Base-by-base conservation (phyloP, 2,329 filamentous ascomycete species). In the Fusarium poae region DNA sequence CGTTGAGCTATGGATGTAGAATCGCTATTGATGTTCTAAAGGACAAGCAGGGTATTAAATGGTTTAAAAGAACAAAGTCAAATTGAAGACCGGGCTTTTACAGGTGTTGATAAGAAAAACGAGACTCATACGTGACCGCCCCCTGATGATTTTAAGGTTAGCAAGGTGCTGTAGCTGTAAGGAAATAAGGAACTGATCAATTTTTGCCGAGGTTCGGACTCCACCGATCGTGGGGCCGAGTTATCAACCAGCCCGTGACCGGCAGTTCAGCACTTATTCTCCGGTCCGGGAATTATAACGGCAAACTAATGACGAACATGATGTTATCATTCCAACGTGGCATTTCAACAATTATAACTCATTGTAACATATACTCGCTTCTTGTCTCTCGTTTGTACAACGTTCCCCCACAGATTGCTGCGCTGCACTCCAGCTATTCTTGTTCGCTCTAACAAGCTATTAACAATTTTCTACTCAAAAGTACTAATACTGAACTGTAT, bases 151-250 rank as follows among this genome's bases (percentile, higher is more conserved):
- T 59, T 59, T 29, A 62, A 62, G 37, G 30, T 51, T 37, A 43
- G 25, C 12, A 29, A 45, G 12, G 18, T 50, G 20, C 16, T 9
- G 21, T 25, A 16, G 6, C 23, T 27, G 12, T 10, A 20, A 18
- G n/a, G 25, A 23, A 34, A 16, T 34, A 34, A 27, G 27, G 27
- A 27, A 51, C 34, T 51, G 34, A 51, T 39, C 40, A 20, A 23
- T 56, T 58, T 67, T 70, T 72, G 68, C 69, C 69, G 69, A 72
- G 69, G 69, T 72, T 65, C 68, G 57, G 62, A 43, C 23, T 46
- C 16, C 54, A 27, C 62, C 35, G 62, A 63, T 16, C 29, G 58
- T 64, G 63, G 67, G 59, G 67, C 67, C 67, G 67, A 68, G 40
- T 62, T 51, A 50, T 65, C 50, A 35, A 43, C 52, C 58, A 60